Conservation (phyloP, 345 rosid genomes). For the Lepidium didymum region DNA sequence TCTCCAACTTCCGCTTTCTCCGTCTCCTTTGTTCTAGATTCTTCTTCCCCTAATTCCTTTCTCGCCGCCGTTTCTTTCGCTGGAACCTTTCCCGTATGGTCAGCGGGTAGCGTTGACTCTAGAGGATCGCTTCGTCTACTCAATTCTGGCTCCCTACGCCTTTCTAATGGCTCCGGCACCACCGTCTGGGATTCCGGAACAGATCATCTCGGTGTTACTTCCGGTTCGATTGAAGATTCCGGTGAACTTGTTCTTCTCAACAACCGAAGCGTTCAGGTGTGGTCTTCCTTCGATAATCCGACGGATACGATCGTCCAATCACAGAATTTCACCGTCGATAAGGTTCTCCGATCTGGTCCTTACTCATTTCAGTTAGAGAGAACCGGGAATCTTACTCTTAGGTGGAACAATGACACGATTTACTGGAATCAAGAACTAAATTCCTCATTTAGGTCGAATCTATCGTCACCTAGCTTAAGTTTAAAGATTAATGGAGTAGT, state of each 20-base stretch:
- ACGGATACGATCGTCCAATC: slow-evolving; percentile 46
- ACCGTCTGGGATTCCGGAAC: slow-evolving; percentile 57
- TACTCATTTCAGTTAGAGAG: slow-evolving; percentile 43
- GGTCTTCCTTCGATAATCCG: slow-evolving; percentile 64
- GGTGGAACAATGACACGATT: slow-evolving; percentile 37
- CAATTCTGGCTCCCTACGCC: slow-evolving; percentile 45
- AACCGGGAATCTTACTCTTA: slow-evolving; percentile 45
- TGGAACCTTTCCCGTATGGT: slow-evolving; percentile 45
- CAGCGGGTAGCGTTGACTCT: slow-evolving; percentile 51
- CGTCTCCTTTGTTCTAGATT: slow-evolving; percentile 33
- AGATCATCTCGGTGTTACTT: slow-evolving; percentile 35
- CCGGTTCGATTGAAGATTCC: slow-evolving; percentile 46
- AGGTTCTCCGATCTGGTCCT: slow-evolving; percentile 37
- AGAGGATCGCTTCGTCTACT: slow-evolving; percentile 39
- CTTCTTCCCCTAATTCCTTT: slow-evolving; percentile 30
- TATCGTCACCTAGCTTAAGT: slow-evolving; percentile 37
- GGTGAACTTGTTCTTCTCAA: slow-evolving; percentile 48
- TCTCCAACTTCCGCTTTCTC: slow-evolving; percentile 41
- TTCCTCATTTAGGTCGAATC: slow-evolving; percentile 37
- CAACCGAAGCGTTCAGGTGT: slow-evolving; percentile 25
- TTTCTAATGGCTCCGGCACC: slow-evolving; percentile 48
- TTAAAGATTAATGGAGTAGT: slow-evolving; percentile 43
- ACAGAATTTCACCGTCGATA: slow-evolving; percentile 43
- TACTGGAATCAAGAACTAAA: slow-evolving; percentile 60
- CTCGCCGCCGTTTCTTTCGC: slow-evolving; percentile 36